Conservation (phyloP, 805 yeast species). For the Candida yuanshanica region DNA sequence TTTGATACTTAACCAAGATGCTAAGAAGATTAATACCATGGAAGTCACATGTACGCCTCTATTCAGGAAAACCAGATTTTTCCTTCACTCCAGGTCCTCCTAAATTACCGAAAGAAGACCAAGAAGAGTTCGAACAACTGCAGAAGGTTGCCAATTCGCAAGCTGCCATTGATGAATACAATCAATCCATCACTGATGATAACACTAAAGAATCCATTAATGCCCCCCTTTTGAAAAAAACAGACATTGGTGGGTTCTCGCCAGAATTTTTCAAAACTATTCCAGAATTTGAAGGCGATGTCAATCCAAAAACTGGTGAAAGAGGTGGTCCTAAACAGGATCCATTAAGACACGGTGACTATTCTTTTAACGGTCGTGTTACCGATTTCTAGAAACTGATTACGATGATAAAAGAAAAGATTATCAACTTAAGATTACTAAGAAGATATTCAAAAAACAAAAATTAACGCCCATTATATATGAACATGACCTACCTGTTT, state of each 20-base stretch:
- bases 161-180: constrained; percentile 71
- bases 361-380: constrained; percentile 93
- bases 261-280: constrained; percentile 71
- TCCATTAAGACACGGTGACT: constrained; percentile 86
- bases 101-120: constrained; percentile 70
- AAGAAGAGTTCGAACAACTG: constrained; percentile 85
- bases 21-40: constrained; percentile 5
- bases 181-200: constrained; percentile 32
- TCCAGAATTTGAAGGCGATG: constrained; percentile 94
- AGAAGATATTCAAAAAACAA: not conserved
- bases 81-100: constrained; percentile 48
- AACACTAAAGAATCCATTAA: constrained; percentile 26
- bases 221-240: constrained; percentile 34
- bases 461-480: constrained; percentile 4
- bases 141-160: constrained; percentile 78
- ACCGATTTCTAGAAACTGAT: constrained; percentile 65
- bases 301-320: constrained; percentile 92
- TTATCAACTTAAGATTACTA: not conserved
- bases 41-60: constrained; percentile 6
- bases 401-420: not conserved
- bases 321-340: constrained; percentile 97
- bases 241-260: constrained; percentile 58
- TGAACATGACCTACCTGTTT: constrained; percentile 5
- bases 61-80: constrained; percentile 19
- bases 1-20: constrained; percentile 1